These are phyloP conservation scores for Saturnispora hagleri DNA, from an alignment of 805 yeast species.

Conservation along the genomic window DNA sequence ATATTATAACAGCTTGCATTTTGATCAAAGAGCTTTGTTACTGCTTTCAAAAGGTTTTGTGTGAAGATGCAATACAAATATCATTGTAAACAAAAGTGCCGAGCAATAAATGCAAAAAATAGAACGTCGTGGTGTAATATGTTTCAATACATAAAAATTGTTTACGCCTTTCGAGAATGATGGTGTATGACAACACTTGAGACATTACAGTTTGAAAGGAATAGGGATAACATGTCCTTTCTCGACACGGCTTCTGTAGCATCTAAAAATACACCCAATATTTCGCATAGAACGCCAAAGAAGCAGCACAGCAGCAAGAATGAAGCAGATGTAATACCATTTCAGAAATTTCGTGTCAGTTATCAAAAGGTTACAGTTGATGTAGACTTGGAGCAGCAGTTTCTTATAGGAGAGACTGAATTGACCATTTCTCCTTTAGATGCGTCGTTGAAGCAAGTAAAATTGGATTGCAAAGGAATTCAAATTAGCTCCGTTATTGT, in stretches of 20 bases:
- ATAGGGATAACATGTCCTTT: slow-evolving; percentile 1
- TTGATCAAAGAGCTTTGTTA: too few species aligned
- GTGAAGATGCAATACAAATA: too few species aligned
- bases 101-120: neutral
- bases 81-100: neutral
- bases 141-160: neutral
- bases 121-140: neutral
- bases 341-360: slow-evolving; percentile 57
- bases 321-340: slow-evolving; percentile 20
- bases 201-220: neutral
- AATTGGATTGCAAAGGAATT: slow-evolving; percentile 75
- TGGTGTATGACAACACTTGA: neutral
- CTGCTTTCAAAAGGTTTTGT: too few species aligned
- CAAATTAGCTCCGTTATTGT: slow-evolving; percentile 54
- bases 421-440: slow-evolving; percentile 69
- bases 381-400: slow-evolving; percentile 57
- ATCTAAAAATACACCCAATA: slow-evolving; percentile 11
- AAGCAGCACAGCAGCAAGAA: slow-evolving; percentile 17
- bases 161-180: neutral
- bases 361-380: slow-evolving; percentile 80
- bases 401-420: slow-evolving; percentile 69
- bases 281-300: slow-evolving; percentile 15
- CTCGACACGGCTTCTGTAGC: slow-evolving; percentile 3
- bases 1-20: too few species aligned
- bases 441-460: slow-evolving; percentile 45